Base-by-base conservation (phyloP, 345 rosid genomes). In the Populus davidiana region DNA sequence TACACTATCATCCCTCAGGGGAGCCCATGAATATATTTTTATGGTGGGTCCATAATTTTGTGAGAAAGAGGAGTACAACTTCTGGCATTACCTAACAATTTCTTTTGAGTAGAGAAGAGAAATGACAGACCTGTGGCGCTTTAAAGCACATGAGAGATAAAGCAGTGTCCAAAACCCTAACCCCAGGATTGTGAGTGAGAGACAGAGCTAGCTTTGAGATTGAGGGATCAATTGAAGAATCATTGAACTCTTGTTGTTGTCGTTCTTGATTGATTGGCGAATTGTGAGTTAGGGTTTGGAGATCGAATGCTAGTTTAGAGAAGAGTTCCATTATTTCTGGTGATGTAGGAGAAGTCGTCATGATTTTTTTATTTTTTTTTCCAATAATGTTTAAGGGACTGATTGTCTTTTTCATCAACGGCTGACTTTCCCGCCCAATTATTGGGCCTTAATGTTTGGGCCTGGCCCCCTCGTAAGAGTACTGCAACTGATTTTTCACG, bases 111-210 rank as follows among this genome's bases (percentile, higher is more conserved):
- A 79, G 54, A 2, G 2, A 39, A 20, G 18, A 76, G 64, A 10
- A 8, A 33, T 23, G 33, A 67, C 75, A 54, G 49, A 91, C 98
- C 91, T 89, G 87, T 59, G 94, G 88, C 18, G 93, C 87, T 68
- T 80, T 87, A 88, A 92, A 90, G 89, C 94, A 86, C 91, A 91
- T 83, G 73, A 89, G 85, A 29, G 97, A 90, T 38, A 91, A 82
- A 44, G 89, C 85, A 2, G 94, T 80, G 69, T 92, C 90, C 80
- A 92, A 79, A 89, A 91, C 87, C 78, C 85, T 82, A 83, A 84
- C 81, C 78, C 84, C 61, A 61, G 88, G 70, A 81, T 84, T 74
- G 8, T 81, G 87, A 47, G 71, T 70, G 63, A 92, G 88, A 27
- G 94, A 87, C 36, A 82, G 84, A 76, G 85, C 84, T 14, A 91